phyloP scores from a whole-genome alignment of 352 stramenopile species.

The Globisporangium viniferum region DNA sequence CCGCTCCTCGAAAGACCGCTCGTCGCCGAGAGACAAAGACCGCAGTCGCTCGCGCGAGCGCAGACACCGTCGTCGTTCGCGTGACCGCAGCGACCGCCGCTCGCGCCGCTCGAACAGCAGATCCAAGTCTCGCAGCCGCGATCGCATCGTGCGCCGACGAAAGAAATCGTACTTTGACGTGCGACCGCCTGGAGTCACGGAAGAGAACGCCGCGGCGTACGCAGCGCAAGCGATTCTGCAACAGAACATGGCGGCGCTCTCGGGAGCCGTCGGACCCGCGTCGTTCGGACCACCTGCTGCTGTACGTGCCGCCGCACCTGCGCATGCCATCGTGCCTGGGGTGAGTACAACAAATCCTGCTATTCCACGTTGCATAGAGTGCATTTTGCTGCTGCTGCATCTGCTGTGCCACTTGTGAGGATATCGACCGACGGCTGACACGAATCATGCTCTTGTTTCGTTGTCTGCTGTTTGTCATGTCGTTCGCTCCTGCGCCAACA shows the following conservation, averaged over 20 bases:
- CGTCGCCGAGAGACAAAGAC: constrained; percentile 4
- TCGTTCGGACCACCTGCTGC: constrained; percentile 46
- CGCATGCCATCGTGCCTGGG: constrained; percentile 17
- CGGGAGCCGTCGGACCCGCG: constrained; percentile 52
- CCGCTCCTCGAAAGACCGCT: constrained; percentile 22
- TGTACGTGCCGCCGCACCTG: constrained; percentile 15
- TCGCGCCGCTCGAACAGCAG: constrained; percentile 39
- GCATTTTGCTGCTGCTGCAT: neutral
- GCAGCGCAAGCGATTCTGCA: constrained; percentile 82
- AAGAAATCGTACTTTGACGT: constrained; percentile 87
- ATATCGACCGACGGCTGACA: constrained; percentile 28
- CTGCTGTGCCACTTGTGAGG: constrained; percentile 6
- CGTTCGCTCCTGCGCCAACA: constrained; percentile 19
- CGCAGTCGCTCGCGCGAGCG: constrained; percentile 23
- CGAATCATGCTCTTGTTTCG: constrained; percentile 33
- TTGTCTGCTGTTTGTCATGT: constrained; percentile 36
- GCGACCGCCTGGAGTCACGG: constrained; percentile 69
- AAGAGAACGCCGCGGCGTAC: constrained; percentile 80
- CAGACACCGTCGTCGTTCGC: constrained; percentile 6
- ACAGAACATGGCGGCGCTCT: constrained; percentile 76
- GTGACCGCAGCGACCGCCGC: constrained; percentile 22
- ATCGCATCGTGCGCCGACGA: constrained; percentile 44
- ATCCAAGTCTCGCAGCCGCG: constrained; percentile 32
- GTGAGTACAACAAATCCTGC: constrained; percentile 10
- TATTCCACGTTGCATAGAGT: neutral